Conservation (phyloP, 176 grass and related monocot species). For the Avena eriantha region DNA sequence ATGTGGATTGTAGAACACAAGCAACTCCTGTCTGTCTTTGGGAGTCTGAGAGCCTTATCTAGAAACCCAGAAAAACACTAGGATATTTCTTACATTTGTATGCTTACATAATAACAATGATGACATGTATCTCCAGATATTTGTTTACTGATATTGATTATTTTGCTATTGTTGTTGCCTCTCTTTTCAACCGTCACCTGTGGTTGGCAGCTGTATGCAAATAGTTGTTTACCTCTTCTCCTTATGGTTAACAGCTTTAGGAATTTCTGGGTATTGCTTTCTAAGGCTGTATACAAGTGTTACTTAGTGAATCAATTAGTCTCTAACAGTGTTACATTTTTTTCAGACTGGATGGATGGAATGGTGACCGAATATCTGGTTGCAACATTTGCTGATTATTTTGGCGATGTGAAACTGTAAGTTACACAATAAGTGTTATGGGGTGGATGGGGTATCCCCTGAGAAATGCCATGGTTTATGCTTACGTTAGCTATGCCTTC, state of each 20-base stretch:
- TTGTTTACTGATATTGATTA: slow-evolving; percentile 15
- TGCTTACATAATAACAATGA: slow-evolving; percentile 10
- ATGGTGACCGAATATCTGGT: slow-evolving; percentile 95
- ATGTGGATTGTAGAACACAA: slow-evolving; percentile 32
- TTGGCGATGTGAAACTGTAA: slow-evolving; percentile 94
- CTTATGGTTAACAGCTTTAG: slow-evolving; percentile 19
- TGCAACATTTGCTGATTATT: slow-evolving; percentile 95
- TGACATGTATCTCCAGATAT: neutral
- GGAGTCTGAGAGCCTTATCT: slow-evolving; percentile 17
- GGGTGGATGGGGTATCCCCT: slow-evolving; percentile 13
- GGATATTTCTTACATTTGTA: slow-evolving; percentile 13
- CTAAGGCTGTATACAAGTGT: slow-evolving; percentile 14
- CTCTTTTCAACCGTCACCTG: slow-evolving; percentile 6
- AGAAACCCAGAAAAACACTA: slow-evolving; percentile 8
- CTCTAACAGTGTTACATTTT: slow-evolving; percentile 34
- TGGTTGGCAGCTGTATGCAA: slow-evolving; percentile 33
- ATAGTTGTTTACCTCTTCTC: slow-evolving; percentile 34
- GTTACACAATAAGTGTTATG: slow-evolving; percentile 36
- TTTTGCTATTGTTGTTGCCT: slow-evolving; percentile 11
- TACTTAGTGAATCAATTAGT: slow-evolving; percentile 23
- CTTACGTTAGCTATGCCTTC: neutral
- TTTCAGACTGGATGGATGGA: slow-evolving; percentile 85
- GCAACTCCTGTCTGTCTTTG: neutral
- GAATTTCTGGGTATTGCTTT: slow-evolving; percentile 25
- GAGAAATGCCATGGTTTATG: slow-evolving; percentile 29